Evolutionary conservation across 345 rosid species (phyloP), one percentile per base, ranked within the genome.

Genomic region (Adansonia digitata): DNA sequence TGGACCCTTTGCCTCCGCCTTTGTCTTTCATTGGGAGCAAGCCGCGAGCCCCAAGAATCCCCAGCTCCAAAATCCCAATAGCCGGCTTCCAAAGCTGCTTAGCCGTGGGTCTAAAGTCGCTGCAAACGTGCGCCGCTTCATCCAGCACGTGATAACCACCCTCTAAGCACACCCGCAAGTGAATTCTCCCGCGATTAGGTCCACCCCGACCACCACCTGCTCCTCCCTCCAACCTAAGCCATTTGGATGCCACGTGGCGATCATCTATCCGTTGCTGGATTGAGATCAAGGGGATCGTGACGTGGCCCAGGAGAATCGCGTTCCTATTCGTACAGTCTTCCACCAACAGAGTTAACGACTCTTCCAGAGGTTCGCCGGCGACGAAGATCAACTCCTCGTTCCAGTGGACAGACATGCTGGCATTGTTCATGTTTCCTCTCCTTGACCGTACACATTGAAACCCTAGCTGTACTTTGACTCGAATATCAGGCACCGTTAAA

Each of bases 121-220:
- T 95, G 84, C 99, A 93, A 74, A 93, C 93, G 81, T 94, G 98
- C 61, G 98, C 96, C 5, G 98, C 98, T 76, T 94, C 98, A 55
- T 95, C 99, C 1, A 95, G 93, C 86, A 95, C 99, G 82, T 95
- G 99, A 83, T 95, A 95, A 12, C 99, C 98, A 66, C 99, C 99
- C 73, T 95, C 99, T 76, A 95, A 82, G 75, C 99, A 93, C 14
- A 91, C 83, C 48, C 94, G 88, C 10, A 95, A 75, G 64, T 86
- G 85, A 42, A 95, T 77, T 82, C 94, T 87, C 69, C 99, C 98
- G 1, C 83, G 60, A 82, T 88, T 90, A 57, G 90, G 57, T 51
- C 82, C 86, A 14, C 59, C 76, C 5, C n/a, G n/a, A n/a, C n/a
- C n/a, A n/a, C n/a, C n/a, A n/a, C 67, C 69, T 13, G 67, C 71